Base-by-base conservation (phyloP, 371 early-diverging fungal species). In the Batkoa obscura region DNA sequence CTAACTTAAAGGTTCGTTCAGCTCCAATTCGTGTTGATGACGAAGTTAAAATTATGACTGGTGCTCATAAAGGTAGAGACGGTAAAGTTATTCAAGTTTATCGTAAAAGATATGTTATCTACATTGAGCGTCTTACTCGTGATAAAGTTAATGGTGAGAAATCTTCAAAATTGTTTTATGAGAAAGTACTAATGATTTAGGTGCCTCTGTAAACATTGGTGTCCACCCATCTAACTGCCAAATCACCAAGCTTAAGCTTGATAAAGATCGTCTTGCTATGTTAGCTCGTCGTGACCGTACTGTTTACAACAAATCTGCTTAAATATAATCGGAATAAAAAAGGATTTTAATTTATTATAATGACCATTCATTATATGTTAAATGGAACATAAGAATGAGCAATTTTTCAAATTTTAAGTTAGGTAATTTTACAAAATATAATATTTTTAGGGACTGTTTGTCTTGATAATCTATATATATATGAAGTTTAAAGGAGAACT, bases 91-190 rank as follows among this genome's bases (percentile, higher is more conserved):
- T 75, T 59, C 79, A 86, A 63, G 91, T 90, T 68, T 96, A 95
- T 88, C 90, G 98, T 69, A 86, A 89, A 78, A 94, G 91, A 84
- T 97, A 82, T 81, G 85, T 91, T 62, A 95, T 97, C 74, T 89
- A 96, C 85, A 81, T 97, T 63, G 95, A 97, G 69, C 88, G 93
- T 68, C 74, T 97, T 66, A 78, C 73, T 69, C 84, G 83, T 68
- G 96, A 97, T 72, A 97, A 97, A 88, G 84, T 81, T 67, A 97
- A 95, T 80, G 93, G 94, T 70, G 67, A 46, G 42, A 36, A 50
- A 12, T 10, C 48, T 53, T 23, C 23, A 32, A 39, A 43, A 15
- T 53, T 55, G 45, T 4, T 38, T 58, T n/a, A 23, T 23, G 23
- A 23, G 23, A 23, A 23, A 23, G 23, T 23, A n/a, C 8, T 2